A percentile compares a stretch with the other conserved stretches of the same genome.
Evolutionary conservation across 2,329 filamentous ascomycete species (phyloP).

Genomic region (Cercospora sp.): DNA sequence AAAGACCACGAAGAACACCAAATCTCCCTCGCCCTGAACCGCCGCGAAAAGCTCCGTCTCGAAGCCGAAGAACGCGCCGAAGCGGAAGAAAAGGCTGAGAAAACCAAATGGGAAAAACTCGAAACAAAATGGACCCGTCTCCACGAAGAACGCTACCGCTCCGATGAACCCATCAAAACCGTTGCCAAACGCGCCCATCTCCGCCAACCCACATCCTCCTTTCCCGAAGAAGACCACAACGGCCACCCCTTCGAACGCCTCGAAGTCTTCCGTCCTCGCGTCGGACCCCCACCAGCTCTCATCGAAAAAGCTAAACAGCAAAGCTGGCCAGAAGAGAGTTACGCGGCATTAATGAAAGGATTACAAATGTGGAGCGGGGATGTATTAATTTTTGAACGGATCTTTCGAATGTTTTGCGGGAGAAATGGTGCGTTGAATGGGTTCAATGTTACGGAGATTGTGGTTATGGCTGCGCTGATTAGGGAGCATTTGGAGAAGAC

Average conservation of each 20-base stretch:
- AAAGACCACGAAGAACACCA: slow-evolving; percentile 1
- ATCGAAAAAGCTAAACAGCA: slow-evolving; percentile 20
- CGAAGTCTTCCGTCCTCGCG: slow-evolving; percentile 37
- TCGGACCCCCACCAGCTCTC: slow-evolving; percentile 34
- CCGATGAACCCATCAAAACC: slow-evolving; percentile 21
- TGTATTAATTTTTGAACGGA: slow-evolving; percentile 30
- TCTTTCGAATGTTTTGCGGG: slow-evolving; percentile 33
- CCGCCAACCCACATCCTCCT: slow-evolving; percentile 6
- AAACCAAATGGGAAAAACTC: slow-evolving; percentile 1
- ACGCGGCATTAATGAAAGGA: slow-evolving; percentile 35
- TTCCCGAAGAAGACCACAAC: slow-evolving; percentile 41
- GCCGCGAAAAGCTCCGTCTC: not conserved
- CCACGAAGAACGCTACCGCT: slow-evolving; percentile 28
- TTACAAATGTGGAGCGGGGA: slow-evolving; percentile 31
- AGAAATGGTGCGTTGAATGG: slow-evolving; percentile 23
- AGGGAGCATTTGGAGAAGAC: slow-evolving; percentile 20
- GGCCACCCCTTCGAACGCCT: slow-evolving; percentile 44
- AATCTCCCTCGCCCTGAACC: not conserved
- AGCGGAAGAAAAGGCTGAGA: slow-evolving; percentile 6
- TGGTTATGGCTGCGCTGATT: slow-evolving; percentile 32
- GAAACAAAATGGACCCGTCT: slow-evolving; percentile 30
- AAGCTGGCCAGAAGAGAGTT: slow-evolving; percentile 39
- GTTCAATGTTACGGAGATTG: slow-evolving; percentile 40
- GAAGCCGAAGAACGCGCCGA: slow-evolving; percentile 11
- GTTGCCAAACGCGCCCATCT: slow-evolving; percentile 29